Evolutionary conservation across 1,284 basidiomycete species (phyloP), one percentile per base, ranked within the genome.

Genomic region (Trichosporon ovoides): DNA sequence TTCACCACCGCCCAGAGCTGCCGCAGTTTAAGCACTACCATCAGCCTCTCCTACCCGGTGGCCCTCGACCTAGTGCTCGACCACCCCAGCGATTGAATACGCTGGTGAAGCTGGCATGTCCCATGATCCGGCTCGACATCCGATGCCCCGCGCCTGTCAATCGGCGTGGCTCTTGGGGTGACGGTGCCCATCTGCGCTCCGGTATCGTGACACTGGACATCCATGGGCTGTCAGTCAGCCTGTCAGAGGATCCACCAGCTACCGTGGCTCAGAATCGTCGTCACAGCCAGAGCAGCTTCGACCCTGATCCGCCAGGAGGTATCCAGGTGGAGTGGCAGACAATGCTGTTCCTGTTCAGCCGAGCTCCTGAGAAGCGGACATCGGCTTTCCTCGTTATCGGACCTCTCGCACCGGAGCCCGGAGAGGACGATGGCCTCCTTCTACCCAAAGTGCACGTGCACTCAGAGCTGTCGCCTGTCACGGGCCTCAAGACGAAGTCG

Each of bases 391-490:
- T 76, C 19, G 66, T 73, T 5, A 55, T 76, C 7, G 72, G 73
- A 2, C 72, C 74, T 0, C 58, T 76, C 3, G 66, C 68, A 2
- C 70, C 73, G 1, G 74, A 76, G 11, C 59, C 65, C 0, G 61
- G 61, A 12, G 73, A 73, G 16, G 67, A 70, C 19, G 57, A 62
- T 1, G 52, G 58, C 1, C 63, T 71, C 13, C 62, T 72, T 12
- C 64, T 73, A 0, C 76, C 74, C 1, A 74, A 81, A 13, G 71
- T 85, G 5, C 75, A 78, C 28, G 61, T 86, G 7, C 56, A 58
- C 20, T 52, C 63, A 1, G 46, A 58, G 22, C 48, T 59, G 3
- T 22, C 56, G 3, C 54, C 60, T 14, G 22, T 51, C 3, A 52
- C 60, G 6, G 53, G 57, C 9, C 50, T 59, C 34, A 69, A 68